Evolutionary conservation across 2,329 filamentous ascomycete species (phyloP), one percentile per base, ranked within the genome.

Genomic region (Metarhizium sp.): DNA sequence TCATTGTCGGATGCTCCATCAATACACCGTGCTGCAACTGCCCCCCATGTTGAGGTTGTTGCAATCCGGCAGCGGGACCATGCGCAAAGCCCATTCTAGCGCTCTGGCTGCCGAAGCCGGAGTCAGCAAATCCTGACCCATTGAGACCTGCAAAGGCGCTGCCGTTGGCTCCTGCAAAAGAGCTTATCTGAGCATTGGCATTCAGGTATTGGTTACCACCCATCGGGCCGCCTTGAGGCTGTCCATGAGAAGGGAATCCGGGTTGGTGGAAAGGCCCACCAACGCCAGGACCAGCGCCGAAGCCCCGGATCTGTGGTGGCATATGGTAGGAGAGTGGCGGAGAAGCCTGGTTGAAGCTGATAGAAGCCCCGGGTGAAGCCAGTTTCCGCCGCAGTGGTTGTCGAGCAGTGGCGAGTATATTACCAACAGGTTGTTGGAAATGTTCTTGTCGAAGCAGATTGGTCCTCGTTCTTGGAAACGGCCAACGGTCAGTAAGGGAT

Each of bases 81-180:
- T 92, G 86, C 57, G 87, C 82, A 68, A 96, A 96, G 6, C 90
- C 86, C 80, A 94, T 88, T 66, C 92, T 85, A 57, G 90, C 90
- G 59, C 89, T 90, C 70, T 95, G 90, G 69, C 90, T 92, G 36
- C 86, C 90, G 52, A 96, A 81, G 1, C 90, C 90, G 20, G 88
- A 87, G 56, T 81, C 78, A 51, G 78, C 79, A 59, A 84, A 85
- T 10, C 80, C 80, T 61, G 77, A 80, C 55, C 73, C 81, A 61
- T 75, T 77, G 73, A 78, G 75, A 56, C 78, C 80, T 59, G 77
- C 80, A 60, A 88, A 78, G 10, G 76, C 70, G 60, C 76, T 78
- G 57, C 73, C 76, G 62, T 79, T 81, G 13, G 80, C 76, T 16
- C 62, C 60, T 2, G 80, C 77, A 66, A 90, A 90, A 2, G 85